Evolutionary conservation across 768 basidiomycete genomes (phyloP).

Genomic region (Harrya chromipes): DNA sequence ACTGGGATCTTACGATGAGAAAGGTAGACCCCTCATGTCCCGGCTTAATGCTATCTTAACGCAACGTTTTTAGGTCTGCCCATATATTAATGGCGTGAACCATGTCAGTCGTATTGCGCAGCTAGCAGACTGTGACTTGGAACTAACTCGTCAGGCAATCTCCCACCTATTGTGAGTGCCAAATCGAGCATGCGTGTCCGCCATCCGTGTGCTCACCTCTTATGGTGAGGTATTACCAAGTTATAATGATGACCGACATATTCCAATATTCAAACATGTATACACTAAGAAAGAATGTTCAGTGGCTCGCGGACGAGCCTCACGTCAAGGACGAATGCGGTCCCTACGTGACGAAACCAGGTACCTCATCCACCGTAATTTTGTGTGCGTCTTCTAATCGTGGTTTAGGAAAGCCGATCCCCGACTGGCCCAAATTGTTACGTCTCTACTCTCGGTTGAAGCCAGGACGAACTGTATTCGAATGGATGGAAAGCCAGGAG

Average conservation of each 20-base stretch:
- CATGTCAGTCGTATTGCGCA: slow-evolving; percentile 90
- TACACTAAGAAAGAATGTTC: slow-evolving; percentile 79
- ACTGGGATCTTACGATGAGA: slow-evolving; percentile 94
- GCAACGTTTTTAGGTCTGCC: slow-evolving; percentile 48
- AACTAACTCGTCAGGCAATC: slow-evolving; percentile 80
- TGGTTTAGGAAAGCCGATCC: slow-evolving; percentile 49
- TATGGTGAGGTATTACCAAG: slow-evolving; percentile 82
- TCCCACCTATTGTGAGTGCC: slow-evolving; percentile 81
- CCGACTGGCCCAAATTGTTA: slow-evolving; percentile 86
- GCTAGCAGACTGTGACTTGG: slow-evolving; percentile 84
- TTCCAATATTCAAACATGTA: slow-evolving; percentile 99
- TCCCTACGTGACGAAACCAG: slow-evolving; percentile 80
- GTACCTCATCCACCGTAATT: slow-evolving; percentile 31
- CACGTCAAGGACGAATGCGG: slow-evolving; percentile 91
- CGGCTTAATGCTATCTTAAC: not conserved
- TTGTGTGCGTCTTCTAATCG: slow-evolving; percentile 1
- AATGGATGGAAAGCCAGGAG: slow-evolving; percentile 83
- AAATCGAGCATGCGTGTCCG: not conserved
- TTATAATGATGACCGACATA: slow-evolving; percentile 94
- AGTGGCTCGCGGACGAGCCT: slow-evolving; percentile 81
- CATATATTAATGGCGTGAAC: slow-evolving; percentile 85
- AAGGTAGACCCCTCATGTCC: slow-evolving; percentile 50
- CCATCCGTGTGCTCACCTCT: slow-evolving; percentile 2
- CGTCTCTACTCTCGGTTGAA: slow-evolving; percentile 84
- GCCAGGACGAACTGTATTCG: slow-evolving; percentile 76